A percentile compares a stretch with the other conserved stretches of the same genome.
Conservation (phyloP, 176 grass and related monocot species). For the Oryza officinalis region DNA sequence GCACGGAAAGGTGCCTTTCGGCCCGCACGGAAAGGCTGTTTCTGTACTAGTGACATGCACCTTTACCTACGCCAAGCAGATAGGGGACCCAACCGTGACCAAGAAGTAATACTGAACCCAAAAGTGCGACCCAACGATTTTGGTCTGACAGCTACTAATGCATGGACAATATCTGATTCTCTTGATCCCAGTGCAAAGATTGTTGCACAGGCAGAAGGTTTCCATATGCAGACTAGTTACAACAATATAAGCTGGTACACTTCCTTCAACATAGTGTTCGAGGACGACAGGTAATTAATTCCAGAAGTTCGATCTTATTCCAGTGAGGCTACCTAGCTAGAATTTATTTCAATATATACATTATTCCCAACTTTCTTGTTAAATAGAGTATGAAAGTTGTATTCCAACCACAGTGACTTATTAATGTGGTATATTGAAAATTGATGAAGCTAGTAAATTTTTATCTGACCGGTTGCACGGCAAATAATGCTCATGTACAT, state of each 20-base stretch:
- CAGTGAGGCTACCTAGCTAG: too few relatives aligned
- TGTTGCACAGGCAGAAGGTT: not conserved
- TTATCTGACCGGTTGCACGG: too few relatives aligned
- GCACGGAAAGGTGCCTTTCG: too few relatives aligned
- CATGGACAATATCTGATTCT: not conserved
- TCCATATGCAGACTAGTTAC: not conserved
- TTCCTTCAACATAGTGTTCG: slow-evolving; percentile 15
- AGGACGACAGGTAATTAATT: not conserved
- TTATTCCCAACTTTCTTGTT: too few relatives aligned
- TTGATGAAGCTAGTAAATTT: too few relatives aligned
- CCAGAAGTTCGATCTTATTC: too few relatives aligned
- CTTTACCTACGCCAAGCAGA: not conserved
- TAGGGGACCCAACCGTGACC: not conserved
- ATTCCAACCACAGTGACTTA: too few relatives aligned
- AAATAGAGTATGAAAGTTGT: too few relatives aligned
- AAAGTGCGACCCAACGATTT: not conserved
- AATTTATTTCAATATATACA: too few relatives aligned
- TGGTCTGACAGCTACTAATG: not conserved
- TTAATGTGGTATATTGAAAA: too few relatives aligned
- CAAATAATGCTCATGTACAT: not conserved
- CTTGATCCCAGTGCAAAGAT: not conserved
- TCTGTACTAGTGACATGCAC: too few relatives aligned
- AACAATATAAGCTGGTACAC: not conserved
- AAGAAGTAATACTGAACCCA: not conserved
- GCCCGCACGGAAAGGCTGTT: too few relatives aligned